Percentiles rank a stretch among this genome's conserved stretches.
Conservation (phyloP, 2,329 filamentous ascomycete genomes). For the Clonostachys solani region DNA sequence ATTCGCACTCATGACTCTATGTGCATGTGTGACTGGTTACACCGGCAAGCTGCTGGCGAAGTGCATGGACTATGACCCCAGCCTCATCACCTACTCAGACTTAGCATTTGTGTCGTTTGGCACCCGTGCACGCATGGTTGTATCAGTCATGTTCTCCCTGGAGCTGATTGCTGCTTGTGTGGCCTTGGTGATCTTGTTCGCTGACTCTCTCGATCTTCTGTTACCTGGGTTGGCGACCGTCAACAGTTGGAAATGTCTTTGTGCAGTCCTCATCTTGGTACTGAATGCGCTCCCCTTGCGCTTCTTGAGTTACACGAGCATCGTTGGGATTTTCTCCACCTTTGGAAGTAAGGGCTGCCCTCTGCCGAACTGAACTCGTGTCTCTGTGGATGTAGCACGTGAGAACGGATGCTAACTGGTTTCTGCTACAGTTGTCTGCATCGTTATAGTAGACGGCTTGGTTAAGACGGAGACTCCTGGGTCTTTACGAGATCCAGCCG, state of each 20-base stretch:
- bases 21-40: slow-evolving; percentile 75
- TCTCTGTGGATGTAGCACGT: slow-evolving; percentile 1
- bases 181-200: slow-evolving; percentile 87
- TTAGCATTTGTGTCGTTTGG: slow-evolving; percentile 90
- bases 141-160: slow-evolving; percentile 81
- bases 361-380: not conserved
- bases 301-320: slow-evolving; percentile 82
- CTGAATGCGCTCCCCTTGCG: slow-evolving; percentile 82
- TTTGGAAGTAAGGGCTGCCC: slow-evolving; percentile 67
- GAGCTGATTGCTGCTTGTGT: slow-evolving; percentile 88
- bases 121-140: slow-evolving; percentile 71
- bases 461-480: slow-evolving; percentile 76
- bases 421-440: slow-evolving; percentile 62
- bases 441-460: slow-evolving; percentile 82
- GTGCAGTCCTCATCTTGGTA: slow-evolving; percentile 72
- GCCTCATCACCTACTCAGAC: slow-evolving; percentile 90
- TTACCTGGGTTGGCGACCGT: slow-evolving; percentile 65
- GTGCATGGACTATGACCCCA: slow-evolving; percentile 82
- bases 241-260: slow-evolving; percentile 79
- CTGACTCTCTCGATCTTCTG: slow-evolving; percentile 78
- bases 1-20: slow-evolving; percentile 67
- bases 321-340: slow-evolving; percentile 87
- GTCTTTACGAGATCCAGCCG: slow-evolving; percentile 75
- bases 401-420: not conserved
- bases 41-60: slow-evolving; percentile 82